Percentiles rank a stretch among this genome's conserved stretches.
These are phyloP conservation scores for Striga hermonthica DNA, from an alignment of 305 asterid species.

Conservation along the genomic window DNA sequence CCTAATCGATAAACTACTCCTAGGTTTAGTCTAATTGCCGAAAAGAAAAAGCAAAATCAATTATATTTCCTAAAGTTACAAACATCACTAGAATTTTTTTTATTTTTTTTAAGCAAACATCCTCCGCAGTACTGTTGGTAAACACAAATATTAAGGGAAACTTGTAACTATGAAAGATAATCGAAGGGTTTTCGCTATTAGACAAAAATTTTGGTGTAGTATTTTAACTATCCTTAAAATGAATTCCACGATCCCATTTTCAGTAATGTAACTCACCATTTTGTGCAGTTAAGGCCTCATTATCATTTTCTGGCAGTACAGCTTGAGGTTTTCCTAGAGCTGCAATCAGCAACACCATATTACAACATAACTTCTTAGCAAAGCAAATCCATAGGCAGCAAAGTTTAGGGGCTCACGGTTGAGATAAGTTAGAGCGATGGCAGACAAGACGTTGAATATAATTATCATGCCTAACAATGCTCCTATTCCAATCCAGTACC, in stretches of 20 bases:
- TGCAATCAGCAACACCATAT: slow-evolving; percentile 23
- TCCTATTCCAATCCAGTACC: slow-evolving; percentile 48
- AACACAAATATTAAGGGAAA: not conserved
- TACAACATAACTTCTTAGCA: not conserved
- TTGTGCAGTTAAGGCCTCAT: slow-evolving; percentile 1
- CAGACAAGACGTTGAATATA: slow-evolving; percentile 31
- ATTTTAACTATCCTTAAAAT: not conserved
- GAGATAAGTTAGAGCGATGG: slow-evolving; percentile 41
- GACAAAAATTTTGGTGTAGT: not conserved
- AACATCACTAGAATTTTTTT: no score
- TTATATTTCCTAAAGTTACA: no score
- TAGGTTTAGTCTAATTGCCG: not conserved
- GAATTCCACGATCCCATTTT: no score
- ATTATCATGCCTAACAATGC: slow-evolving; percentile 37
- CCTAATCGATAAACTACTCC: no score
- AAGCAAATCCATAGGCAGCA: not conserved
- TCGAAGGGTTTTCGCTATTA: not conserved
- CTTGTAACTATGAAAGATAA: not conserved
- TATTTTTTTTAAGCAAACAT: no score
- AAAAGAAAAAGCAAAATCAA: not conserved
- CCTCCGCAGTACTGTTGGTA: no score
- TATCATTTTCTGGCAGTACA: slow-evolving; percentile 32
- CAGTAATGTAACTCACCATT: slow-evolving; percentile 13
- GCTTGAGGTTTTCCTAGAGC: slow-evolving; percentile 44
- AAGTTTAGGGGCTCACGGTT: slow-evolving; percentile 34